Base-by-base conservation (phyloP, 73 alveolate species). In the Paramecium primaurelia region DNA sequence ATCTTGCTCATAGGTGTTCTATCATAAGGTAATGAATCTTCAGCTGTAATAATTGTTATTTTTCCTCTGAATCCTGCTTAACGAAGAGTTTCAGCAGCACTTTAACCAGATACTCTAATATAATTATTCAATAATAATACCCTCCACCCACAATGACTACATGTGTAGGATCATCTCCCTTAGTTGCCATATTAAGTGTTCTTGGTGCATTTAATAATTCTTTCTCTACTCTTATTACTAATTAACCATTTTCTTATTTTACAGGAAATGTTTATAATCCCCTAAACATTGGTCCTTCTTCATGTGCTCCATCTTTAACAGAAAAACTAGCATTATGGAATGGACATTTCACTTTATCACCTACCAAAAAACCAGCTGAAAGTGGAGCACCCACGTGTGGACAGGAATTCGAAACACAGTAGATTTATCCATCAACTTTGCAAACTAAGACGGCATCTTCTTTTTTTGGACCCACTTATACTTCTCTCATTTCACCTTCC, bases 261-360 rank as follows among this genome's bases (percentile, higher is more conserved):
- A 97, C 96, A 22, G 88, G 93, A 92, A 86, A 97, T 7, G 92
- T 93, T 18, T 98, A 98, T 25, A 97, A 93, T 16, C 98, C 98
- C 34, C 95, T 94, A 30, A 96, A 30, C 30, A 96, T 97, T 3
- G 99, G 99, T 25, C 98, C 99, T 3, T 93, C 94, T 42, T 95
- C 98, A 20, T 93, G 93, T 51, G 59, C 94, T 18, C 99, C 99
- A 77, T 94, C 93, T 38, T 60, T 86, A 38, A 97, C 95, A 77
- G 94, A 89, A 89, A 97, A 97, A 32, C 95, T 96, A 20, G 99
- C 99, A 51, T 92, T 71, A 85, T 97, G 99, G 95, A 97, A 96
- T 34, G 99, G 98, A 93, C 99, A 96, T 68, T 94, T 51, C 22
- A 97, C 97, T 75, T 95, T 93, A 86, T 95, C 97, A 45, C 94